Evolutionary conservation across 2,329 filamentous ascomycete species (phyloP), one percentile per base, ranked within the genome.

Genomic region (Aspergillus sp.): DNA sequence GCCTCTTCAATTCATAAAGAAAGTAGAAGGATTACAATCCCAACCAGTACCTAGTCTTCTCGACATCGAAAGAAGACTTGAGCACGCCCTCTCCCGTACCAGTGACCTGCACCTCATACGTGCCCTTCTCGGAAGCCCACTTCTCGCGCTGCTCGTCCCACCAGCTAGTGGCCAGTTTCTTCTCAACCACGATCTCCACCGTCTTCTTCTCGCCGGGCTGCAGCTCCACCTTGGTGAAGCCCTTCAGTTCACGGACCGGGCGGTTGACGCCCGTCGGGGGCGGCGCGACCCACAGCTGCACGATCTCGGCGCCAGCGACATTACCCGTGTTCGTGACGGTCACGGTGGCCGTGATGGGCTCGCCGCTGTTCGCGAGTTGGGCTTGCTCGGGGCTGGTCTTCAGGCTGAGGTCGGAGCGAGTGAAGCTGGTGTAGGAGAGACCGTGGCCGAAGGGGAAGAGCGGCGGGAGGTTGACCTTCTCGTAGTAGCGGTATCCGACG

Each of bases 401-500:
- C 58, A 73, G 57, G 3, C 61, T 57, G 1, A 88, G 77, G 46
- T 82, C 77, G 1, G 80, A 83, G 65, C 84, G 82, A 10, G 73
- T 66, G 71, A 94, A 94, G 0, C 79, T 85, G 0, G 90, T 92
- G 75, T 93, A 95, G 16, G 88, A 90, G 1, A 95, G 80, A 2
- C 91, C 91, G 69, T 92, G 87, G 12, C 91, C 91, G 71, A 96
- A 96, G 58, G 88, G 83, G 75, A 93, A 95, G 29, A 89, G 82
- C 0, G 88, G 85, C 0, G 82, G 80, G 4, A 86, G 81, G 39
- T 87, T 81, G n/a, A 84, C 81, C 67, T 85, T 87, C 70, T 95
- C 90, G 73, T 91, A 95, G 78, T 87, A 92, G 22, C 90, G 83
- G 77, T 95, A 95, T 3, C 91, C 91, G 42, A 94, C 81, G 72